phyloP scores from a whole-genome alignment of 2,329 filamentous ascomycete genomes.

The Colletotrichum navitas region DNA sequence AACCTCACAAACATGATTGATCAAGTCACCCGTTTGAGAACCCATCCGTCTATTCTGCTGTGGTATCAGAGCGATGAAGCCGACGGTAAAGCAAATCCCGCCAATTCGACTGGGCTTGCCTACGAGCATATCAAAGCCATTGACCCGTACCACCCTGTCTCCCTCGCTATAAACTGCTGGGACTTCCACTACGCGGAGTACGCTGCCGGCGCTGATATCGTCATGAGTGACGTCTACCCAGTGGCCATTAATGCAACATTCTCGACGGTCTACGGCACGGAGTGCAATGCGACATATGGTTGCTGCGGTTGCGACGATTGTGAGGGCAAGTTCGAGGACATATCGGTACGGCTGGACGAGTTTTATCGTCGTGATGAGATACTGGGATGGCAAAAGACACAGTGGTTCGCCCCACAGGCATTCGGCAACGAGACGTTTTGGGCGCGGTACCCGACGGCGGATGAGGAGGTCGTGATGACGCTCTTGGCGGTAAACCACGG shows the following conservation, averaged over 20 bases:
- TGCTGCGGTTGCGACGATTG: conserved; percentile 75
- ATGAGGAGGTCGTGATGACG: conserved; percentile 60
- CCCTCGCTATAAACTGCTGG: conserved; percentile 70
- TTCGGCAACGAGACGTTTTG: conserved; percentile 64
- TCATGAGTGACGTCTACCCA: conserved; percentile 72
- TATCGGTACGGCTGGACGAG: conserved; percentile 57
- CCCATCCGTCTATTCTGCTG: conserved; percentile 32
- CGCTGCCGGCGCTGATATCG: conserved; percentile 66
- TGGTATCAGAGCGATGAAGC: conserved; percentile 41
- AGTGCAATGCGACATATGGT: conserved; percentile 70
- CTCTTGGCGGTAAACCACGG: conserved; percentile 60
- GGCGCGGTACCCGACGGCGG: conserved; percentile 58
- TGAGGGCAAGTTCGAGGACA: conserved; percentile 64
- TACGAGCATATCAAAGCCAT: conserved; percentile 60
- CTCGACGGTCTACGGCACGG: conserved; percentile 65
- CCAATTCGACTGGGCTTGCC: conserved; percentile 58
- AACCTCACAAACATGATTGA: conserved; percentile 32
- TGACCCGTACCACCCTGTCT: conserved; percentile 73
- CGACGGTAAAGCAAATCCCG: conserved; percentile 53
- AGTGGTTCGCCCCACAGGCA: conserved; percentile 60
- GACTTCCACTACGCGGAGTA: conserved; percentile 72
- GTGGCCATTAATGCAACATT: conserved; percentile 68
- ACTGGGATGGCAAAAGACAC: conserved; percentile 59
- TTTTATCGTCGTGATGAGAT: conserved; percentile 54
- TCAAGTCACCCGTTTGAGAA: conserved; percentile 34